Conservation (phyloP, 306 rosid genomes). For the Rubus idaeus region DNA sequence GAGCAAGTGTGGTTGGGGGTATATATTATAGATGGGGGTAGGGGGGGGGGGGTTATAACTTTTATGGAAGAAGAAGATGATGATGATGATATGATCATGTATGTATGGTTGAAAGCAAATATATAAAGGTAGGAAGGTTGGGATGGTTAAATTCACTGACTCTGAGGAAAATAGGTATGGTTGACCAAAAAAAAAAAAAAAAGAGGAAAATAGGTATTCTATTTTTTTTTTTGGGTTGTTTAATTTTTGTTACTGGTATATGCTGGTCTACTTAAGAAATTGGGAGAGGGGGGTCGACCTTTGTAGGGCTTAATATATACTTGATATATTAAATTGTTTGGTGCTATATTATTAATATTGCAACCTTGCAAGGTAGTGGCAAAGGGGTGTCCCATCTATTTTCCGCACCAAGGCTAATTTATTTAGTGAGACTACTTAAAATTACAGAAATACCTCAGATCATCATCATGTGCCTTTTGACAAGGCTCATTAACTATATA, state of each 20-base stretch:
- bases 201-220: background rate
- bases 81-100: constrained; percentile 8
- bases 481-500: background rate
- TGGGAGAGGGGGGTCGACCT: background rate
- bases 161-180: background rate
- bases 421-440: background rate
- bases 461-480: constrained; percentile 3
- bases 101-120: constrained; percentile 17
- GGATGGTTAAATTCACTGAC: background rate
- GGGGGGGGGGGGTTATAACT: background rate
- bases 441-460: constrained; percentile 3
- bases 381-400: background rate
- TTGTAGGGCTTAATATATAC: background rate
- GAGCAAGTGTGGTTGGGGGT: background rate
- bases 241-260: background rate
- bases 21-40: background rate
- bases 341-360: background rate
- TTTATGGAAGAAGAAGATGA: background rate
- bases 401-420: constrained; percentile 2
- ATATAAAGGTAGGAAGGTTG: background rate
- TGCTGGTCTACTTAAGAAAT: background rate
- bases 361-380: background rate
- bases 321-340: background rate
- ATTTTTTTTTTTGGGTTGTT: background rate
- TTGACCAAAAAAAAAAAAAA: too few species aligned